phyloP scores from a whole-genome alignment of 2,329 filamentous ascomycete species.

The Xylaria multiplex region DNA sequence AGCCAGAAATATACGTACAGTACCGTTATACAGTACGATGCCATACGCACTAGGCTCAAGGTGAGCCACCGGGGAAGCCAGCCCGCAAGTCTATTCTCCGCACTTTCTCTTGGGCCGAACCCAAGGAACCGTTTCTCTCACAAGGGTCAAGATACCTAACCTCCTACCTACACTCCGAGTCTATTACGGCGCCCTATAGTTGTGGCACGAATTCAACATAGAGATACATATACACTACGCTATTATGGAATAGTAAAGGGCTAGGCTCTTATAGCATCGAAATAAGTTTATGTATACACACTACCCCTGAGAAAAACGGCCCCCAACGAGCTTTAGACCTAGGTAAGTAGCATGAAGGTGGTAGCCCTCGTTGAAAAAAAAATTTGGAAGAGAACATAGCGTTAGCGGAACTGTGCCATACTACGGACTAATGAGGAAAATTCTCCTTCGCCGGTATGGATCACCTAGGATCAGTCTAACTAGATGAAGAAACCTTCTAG shows the following conservation, averaged over 20 bases:
- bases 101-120: slow-evolving; percentile 19
- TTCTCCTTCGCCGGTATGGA: slow-evolving; percentile 34
- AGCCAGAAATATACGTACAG: not conserved
- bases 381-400: slow-evolving; percentile 25
- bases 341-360: not conserved
- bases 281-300: no score
- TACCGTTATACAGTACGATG: not conserved
- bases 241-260: not conserved
- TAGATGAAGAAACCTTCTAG: slow-evolving; percentile 41
- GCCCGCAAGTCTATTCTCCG: slow-evolving; percentile 19
- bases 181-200: no score
- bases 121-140: slow-evolving; percentile 5
- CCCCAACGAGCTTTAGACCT: not conserved
- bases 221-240: not conserved
- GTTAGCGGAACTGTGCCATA: slow-evolving; percentile 27
- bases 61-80: slow-evolving; percentile 23
- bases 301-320: not conserved
- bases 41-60: not conserved
- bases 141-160: slow-evolving; percentile 1
- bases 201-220: not conserved
- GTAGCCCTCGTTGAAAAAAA: slow-evolving; percentile 1
- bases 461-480: slow-evolving; percentile 26
- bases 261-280: no score
- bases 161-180: not conserved
- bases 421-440: slow-evolving; percentile 15